Percentiles rank a stretch among this genome's conserved stretches.
phyloP scores from a whole-genome alignment of 768 basidiomycete genomes.

The Psilocybe cubensis region DNA sequence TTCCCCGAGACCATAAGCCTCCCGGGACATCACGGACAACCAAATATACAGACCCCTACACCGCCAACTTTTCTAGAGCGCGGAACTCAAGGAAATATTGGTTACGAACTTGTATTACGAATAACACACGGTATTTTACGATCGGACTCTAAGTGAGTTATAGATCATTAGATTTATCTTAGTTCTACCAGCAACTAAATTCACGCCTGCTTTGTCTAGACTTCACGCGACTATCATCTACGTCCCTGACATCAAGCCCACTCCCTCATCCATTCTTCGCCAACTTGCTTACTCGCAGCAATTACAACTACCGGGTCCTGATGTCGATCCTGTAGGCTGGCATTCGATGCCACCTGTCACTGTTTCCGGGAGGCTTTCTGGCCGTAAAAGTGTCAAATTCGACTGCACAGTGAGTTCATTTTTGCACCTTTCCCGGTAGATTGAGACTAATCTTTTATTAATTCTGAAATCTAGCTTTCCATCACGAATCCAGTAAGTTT shows the following conservation, averaged over 20 bases:
- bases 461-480: slow-evolving; percentile 29
- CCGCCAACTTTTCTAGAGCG: slow-evolving; percentile 42
- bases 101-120: slow-evolving; percentile 40
- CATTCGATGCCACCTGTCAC: slow-evolving; percentile 21
- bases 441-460: not conserved
- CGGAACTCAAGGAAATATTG: slow-evolving; percentile 31
- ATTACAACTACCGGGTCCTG: slow-evolving; percentile 32
- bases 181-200: not conserved
- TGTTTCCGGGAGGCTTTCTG: slow-evolving; percentile 24
- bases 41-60: slow-evolving; percentile 16
- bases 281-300: slow-evolving; percentile 36
- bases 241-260: slow-evolving; percentile 34
- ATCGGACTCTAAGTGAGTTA: slow-evolving; percentile 40
- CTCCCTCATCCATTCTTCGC: slow-evolving; percentile 33
- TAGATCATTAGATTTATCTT: not conserved
- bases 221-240: slow-evolving; percentile 31
- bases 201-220: too few relatives aligned
- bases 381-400: slow-evolving; percentile 26
- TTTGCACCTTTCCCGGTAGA: not conserved
- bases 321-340: slow-evolving; percentile 41
- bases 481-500: slow-evolving; percentile 38
- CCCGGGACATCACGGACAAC: not conserved
- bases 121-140: slow-evolving; percentile 41
- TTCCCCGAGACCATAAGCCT: slow-evolving; percentile 34
- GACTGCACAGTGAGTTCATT: slow-evolving; percentile 30